A percentile compares a stretch with the other conserved stretches of the same genome.
These are phyloP conservation scores for Heterobasidion annosum DNA, from an alignment of 1,284 basidiomycete genomes.

Conservation along the genomic window DNA sequence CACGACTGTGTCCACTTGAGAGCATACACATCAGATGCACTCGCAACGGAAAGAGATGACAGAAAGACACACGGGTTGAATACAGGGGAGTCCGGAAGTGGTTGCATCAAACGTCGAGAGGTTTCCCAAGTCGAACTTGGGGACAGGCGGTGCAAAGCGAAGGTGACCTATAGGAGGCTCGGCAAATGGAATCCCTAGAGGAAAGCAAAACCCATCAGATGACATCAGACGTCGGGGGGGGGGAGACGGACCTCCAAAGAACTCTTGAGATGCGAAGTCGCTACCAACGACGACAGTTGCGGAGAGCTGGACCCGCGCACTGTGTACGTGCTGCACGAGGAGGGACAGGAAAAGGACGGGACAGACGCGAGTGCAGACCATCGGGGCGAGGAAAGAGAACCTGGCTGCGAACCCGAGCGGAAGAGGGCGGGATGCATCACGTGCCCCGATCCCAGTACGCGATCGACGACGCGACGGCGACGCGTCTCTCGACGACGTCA, in stretches of 20 bases:
- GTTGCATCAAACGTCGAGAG: constrained; percentile 12
- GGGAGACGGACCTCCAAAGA: constrained; percentile 11
- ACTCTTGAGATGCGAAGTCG: constrained; percentile 8
- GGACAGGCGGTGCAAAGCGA: constrained; percentile 16
- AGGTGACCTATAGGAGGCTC: constrained; percentile 16
- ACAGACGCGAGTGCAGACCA: not conserved
- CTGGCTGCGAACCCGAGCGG: too few relatives aligned
- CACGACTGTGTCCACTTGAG: not conserved
- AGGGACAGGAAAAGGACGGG: not conserved
- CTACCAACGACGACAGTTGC: constrained; percentile 8
- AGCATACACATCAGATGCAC: not conserved
- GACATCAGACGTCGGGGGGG: not conserved
- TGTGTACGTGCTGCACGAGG: not conserved
- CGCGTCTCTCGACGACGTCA: not conserved
- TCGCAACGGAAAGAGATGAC: too few relatives aligned
- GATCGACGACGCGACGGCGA: not conserved
- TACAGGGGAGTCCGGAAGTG: constrained; percentile 13
- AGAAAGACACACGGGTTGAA: constrained; percentile 10
- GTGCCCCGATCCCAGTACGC: too few relatives aligned
- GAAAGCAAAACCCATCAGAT: not conserved
- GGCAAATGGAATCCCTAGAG: constrained; percentile 21
- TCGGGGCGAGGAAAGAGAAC: not conserved
- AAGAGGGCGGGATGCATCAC: too few relatives aligned
- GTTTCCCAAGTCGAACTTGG: constrained; percentile 4
- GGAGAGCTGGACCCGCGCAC: constrained; percentile 5